Percentiles rank a stretch among this genome's conserved stretches.
These are phyloP conservation scores for Porphyrellus sp. DNA, from an alignment of 1,284 basidiomycete genomes.

Conservation along the genomic window DNA sequence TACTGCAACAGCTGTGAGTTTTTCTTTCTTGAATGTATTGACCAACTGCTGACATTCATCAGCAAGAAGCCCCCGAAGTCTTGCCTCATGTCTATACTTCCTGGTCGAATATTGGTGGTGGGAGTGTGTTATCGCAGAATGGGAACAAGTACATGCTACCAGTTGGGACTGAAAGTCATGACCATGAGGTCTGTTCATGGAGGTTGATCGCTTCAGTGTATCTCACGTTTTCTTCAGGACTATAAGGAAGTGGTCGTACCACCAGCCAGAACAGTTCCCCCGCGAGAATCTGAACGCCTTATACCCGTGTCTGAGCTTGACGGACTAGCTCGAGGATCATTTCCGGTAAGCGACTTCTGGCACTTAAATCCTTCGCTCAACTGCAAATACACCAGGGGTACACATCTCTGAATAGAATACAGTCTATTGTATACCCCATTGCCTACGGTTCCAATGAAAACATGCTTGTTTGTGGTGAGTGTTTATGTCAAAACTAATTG, in stretches of 20 bases:
- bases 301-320: slow-evolving; percentile 78
- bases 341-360: slow-evolving; percentile 61
- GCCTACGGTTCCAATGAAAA: slow-evolving; percentile 96
- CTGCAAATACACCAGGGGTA: slow-evolving; percentile 63
- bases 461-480: slow-evolving; percentile 88
- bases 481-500: slow-evolving; percentile 3
- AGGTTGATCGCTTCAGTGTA: neutral
- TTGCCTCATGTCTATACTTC: slow-evolving; percentile 93
- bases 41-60: slow-evolving; percentile 19
- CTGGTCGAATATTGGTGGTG: slow-evolving; percentile 44
- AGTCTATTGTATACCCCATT: slow-evolving; percentile 92
- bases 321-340: slow-evolving; percentile 79
- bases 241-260: slow-evolving; percentile 89
- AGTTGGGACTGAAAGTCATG: slow-evolving; percentile 71
- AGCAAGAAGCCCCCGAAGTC: slow-evolving; percentile 58
- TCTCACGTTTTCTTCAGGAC: slow-evolving; percentile 39
- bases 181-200: slow-evolving; percentile 52
- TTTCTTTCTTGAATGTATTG: neutral
- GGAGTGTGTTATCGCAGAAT: slow-evolving; percentile 70
- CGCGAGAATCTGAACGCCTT: slow-evolving; percentile 69
- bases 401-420: slow-evolving; percentile 86
- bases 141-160: slow-evolving; percentile 82
- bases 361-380: neutral
- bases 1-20: slow-evolving; percentile 53
- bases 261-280: slow-evolving; percentile 78